A percentile compares a stretch with the other conserved stretches of the same genome.
phyloP scores from a whole-genome alignment of 495 filamentous ascomycete species.

The Hypoxylon subgilvum region DNA sequence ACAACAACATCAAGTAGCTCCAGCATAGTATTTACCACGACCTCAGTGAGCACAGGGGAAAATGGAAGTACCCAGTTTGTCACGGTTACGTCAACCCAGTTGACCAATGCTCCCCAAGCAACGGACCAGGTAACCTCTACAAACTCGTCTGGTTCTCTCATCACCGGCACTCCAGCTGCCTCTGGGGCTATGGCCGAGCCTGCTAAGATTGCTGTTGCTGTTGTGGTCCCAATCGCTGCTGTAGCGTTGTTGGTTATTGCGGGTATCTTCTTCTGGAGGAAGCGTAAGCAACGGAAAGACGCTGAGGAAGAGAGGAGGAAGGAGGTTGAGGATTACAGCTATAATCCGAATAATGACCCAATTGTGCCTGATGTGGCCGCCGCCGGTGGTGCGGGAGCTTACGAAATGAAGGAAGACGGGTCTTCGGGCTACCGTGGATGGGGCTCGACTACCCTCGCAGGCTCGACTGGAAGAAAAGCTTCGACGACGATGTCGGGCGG shows the following conservation, averaged over 20 bases:
- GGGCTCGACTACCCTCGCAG: constrained; percentile 76
- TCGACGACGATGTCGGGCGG: constrained; percentile 88
- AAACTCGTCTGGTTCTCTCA: constrained; percentile 34
- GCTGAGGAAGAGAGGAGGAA: constrained; percentile 88
- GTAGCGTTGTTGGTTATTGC: constrained; percentile 81
- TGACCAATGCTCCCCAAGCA: constrained; percentile 16
- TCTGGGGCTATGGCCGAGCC: constrained; percentile 59
- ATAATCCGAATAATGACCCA: constrained; percentile 93
- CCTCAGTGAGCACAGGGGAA: constrained; percentile 27
- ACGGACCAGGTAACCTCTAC: constrained; percentile 35
- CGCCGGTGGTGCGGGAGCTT: constrained; percentile 59
- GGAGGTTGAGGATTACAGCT: constrained; percentile 94
- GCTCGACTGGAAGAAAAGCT: constrained; percentile 78
- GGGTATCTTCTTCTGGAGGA: constrained; percentile 84
- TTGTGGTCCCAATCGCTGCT: constrained; percentile 88
- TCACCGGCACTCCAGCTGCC: constrained; percentile 41
- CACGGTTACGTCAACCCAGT: constrained; percentile 36
- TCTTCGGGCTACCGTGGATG: constrained; percentile 87
- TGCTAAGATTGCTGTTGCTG: constrained; percentile 86
- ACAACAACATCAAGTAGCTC: too few species aligned
- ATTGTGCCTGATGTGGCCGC: constrained; percentile 69
- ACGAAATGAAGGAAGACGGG: constrained; percentile 72
- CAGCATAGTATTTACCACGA: constrained; percentile 35
- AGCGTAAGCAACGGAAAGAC: constrained; percentile 79
- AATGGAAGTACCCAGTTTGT: constrained; percentile 32